phyloP scores from a whole-genome alignment of 208 protist genomes.

The Trypanosoma melophagium region DNA sequence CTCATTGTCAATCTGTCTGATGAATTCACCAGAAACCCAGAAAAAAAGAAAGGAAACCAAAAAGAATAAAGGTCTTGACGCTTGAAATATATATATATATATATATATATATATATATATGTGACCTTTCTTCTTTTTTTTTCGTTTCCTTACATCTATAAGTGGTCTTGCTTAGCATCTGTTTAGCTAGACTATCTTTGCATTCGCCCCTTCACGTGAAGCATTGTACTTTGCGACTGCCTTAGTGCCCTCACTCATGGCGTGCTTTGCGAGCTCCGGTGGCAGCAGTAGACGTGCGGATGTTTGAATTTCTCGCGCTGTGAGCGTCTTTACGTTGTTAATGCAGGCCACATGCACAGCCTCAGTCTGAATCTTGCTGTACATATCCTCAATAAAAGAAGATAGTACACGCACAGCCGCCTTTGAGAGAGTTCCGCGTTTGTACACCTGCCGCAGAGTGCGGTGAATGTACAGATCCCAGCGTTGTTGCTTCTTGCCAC shows the following conservation, averaged over 20 bases:
- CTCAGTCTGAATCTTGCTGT: constrained; percentile 97
- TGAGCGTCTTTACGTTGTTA: constrained; percentile 97
- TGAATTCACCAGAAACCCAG: too few species aligned
- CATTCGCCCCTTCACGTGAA: constrained; percentile 74
- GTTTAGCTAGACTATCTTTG: constrained; percentile 36
- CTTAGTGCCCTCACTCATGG: constrained; percentile 99
- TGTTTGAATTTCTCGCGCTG: constrained; percentile 97
- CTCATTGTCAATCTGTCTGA: too few species aligned
- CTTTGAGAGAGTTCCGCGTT: constrained; percentile 96
- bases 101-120: background rate
- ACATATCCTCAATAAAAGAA: constrained; percentile 99
- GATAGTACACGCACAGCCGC: constrained; percentile 97
- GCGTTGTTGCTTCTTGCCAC: constrained; percentile 82
- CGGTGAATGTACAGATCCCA: constrained; percentile 95
- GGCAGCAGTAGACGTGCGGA: constrained; percentile 97
- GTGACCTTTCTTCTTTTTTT: background rate
- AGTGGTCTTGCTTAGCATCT: too few species aligned
- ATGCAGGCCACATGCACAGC: constrained; percentile 95
- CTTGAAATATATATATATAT: too few species aligned
- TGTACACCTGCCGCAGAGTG: constrained; percentile 97
- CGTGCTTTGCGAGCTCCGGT: constrained; percentile 98
- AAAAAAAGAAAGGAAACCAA: constrained; percentile 16
- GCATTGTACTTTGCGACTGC: constrained; percentile 96
- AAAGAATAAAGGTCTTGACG: too few species aligned
- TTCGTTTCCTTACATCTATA: background rate